Percentiles rank a stretch among this genome's conserved stretches.
Conservation (phyloP, 495 filamentous ascomycete genomes). For the Aspergillus haitiensis region DNA sequence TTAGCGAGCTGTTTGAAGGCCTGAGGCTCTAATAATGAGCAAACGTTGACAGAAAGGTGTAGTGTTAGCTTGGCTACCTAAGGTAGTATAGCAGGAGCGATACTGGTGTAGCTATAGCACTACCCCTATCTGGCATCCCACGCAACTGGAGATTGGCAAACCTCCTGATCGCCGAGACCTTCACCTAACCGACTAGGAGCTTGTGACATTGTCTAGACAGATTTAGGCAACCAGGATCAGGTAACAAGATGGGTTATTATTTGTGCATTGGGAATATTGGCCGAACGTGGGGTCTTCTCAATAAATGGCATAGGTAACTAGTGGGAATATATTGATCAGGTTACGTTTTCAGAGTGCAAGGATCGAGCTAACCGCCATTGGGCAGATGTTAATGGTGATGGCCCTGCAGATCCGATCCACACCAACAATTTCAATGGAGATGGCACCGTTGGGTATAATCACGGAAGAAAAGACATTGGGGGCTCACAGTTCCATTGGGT, state of each 20-base stretch:
- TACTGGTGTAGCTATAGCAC: too few relatives aligned
- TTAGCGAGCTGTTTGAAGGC: too few relatives aligned
- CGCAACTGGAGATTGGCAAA: too few relatives aligned
- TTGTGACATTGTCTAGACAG: conserved; percentile 13
- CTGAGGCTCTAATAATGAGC: too few relatives aligned
- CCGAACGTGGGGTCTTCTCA: too few relatives aligned
- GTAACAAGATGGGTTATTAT: too few relatives aligned
- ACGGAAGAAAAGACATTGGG: neutral
- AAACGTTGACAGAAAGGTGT: too few relatives aligned
- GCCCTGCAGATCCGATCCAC: neutral
- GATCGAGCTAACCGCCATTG: neutral
- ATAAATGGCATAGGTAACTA: too few relatives aligned
- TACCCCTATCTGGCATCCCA: too few relatives aligned
- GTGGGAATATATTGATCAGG: neutral
- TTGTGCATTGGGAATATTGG: too few relatives aligned
- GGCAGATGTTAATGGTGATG: neutral
- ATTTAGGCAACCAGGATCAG: neutral
- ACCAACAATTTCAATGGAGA: neutral
- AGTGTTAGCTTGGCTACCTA: too few relatives aligned
- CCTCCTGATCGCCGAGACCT: conserved; percentile 9
- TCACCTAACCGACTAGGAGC: conserved; percentile 9
- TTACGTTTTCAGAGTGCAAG: neutral
- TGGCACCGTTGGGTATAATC: neutral
- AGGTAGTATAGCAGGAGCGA: too few relatives aligned
- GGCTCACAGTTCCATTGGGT: neutral